Evolutionary conservation across 176 grass and related monocot species (phyloP).

Genomic region (Secale cereale): DNA sequence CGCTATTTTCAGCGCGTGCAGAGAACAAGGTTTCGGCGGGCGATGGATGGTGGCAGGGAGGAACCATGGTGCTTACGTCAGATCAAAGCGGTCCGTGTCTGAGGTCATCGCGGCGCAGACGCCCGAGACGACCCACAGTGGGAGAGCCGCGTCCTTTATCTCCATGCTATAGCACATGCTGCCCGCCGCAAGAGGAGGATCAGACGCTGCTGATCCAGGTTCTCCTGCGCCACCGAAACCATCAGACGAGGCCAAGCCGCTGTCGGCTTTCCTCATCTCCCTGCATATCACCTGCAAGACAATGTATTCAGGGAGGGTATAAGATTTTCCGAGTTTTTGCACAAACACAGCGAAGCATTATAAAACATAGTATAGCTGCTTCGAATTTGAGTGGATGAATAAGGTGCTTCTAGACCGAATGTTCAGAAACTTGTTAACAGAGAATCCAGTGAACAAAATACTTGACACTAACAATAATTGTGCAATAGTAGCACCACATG

Average conservation of each 20-base stretch:
- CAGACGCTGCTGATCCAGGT: not conserved
- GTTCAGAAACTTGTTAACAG: not conserved
- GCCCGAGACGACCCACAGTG: constrained; percentile 69
- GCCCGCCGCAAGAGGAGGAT: not conserved
- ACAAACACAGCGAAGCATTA: no score
- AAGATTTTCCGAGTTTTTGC: no score
- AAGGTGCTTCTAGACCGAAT: not conserved
- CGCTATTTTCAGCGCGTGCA: not conserved
- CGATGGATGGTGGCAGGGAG: not conserved
- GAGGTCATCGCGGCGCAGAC: constrained; percentile 59
- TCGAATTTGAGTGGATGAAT: not conserved
- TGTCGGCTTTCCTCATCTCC: constrained; percentile 85
- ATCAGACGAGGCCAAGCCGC: constrained; percentile 23
- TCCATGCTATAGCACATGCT: constrained; percentile 79
- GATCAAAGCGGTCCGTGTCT: constrained; percentile 44
- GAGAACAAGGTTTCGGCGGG: no score
- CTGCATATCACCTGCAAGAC: constrained; percentile 69
- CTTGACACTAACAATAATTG: not conserved
- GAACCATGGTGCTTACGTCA: constrained; percentile 27
- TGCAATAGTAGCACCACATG: not conserved
- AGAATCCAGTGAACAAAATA: not conserved
- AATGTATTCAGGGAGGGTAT: not conserved
- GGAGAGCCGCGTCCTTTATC: constrained; percentile 60
- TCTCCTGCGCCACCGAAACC: constrained; percentile 33
- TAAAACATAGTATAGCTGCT: not conserved